A percentile compares a stretch with the other conserved stretches of the same genome.
Conservation (phyloP, 192 early-diverging fungal genomes). For the Backusella parvicylindrica region DNA sequence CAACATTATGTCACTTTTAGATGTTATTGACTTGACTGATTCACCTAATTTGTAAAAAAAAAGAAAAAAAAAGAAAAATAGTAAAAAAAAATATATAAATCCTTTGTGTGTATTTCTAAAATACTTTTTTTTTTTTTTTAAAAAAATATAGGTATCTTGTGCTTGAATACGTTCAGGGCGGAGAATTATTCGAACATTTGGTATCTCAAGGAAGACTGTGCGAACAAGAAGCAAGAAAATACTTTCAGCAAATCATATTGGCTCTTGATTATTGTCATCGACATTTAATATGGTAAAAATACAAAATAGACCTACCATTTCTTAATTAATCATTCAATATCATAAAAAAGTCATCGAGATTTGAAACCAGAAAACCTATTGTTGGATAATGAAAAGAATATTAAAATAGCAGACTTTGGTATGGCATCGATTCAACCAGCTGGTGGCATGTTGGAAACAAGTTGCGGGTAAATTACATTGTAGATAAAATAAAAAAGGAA, state of each 20-base stretch:
- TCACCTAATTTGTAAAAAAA: conserved; percentile 33
- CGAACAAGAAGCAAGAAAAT: conserved; percentile 58
- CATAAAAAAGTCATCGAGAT: conserved; percentile 75
- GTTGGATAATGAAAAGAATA: conserved; percentile 44
- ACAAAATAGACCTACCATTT: no score
- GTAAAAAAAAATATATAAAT: no score
- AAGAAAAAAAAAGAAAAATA: no score
- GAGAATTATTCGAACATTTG: conserved; percentile 71
- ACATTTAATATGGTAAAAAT: conserved; percentile 65
- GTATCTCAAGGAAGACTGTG: conserved; percentile 54
- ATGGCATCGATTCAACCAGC: conserved; percentile 57
- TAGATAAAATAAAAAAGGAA: no score
- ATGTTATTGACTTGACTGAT: conserved; percentile 45
- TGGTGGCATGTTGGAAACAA: conserved; percentile 57
- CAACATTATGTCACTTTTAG: conserved; percentile 46
- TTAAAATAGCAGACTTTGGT: conserved; percentile 96
- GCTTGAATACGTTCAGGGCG: conserved; percentile 67
- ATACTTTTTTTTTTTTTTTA: no score
- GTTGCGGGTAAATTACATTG: conserved; percentile 71
- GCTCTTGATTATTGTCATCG: conserved; percentile 64
- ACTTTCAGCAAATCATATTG: conserved; percentile 73
- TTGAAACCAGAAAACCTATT: conserved; percentile 84
- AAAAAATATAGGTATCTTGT: no score
- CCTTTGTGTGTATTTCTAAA: no score
- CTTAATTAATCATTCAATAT: not conserved